These are phyloP conservation scores for Paragyromitra xinjiangensis DNA, from an alignment of 495 filamentous ascomycete genomes.

Conservation along the genomic window DNA sequence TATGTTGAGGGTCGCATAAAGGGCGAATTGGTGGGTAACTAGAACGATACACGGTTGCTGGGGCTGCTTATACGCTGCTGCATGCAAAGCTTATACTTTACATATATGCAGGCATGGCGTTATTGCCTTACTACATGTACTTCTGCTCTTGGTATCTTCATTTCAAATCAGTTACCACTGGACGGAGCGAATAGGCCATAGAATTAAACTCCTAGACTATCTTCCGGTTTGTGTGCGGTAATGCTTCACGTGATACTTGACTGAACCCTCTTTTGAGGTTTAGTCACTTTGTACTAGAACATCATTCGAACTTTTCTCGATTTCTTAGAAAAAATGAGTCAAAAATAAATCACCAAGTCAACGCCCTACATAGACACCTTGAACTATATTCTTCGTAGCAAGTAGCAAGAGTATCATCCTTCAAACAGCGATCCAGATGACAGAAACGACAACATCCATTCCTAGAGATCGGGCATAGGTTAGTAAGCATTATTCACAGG, in stretches of 20 bases:
- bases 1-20: neutral
- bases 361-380: slow-evolving; percentile 24
- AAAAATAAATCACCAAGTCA: slow-evolving; percentile 31
- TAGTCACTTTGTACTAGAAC: neutral
- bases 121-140: neutral
- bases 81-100: neutral
- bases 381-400: slow-evolving; percentile 8
- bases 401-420: slow-evolving; percentile 14
- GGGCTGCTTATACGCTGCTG: neutral
- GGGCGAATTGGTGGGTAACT: neutral
- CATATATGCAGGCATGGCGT: neutral
- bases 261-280: neutral
- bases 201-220: neutral
- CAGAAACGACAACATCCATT: slow-evolving; percentile 87
- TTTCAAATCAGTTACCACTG: neutral
- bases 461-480: slow-evolving; percentile 65
- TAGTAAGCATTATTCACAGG: neutral
- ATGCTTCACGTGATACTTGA: neutral
- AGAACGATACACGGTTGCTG: neutral
- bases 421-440: slow-evolving; percentile 83
- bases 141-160: neutral
- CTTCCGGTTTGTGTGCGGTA: neutral
- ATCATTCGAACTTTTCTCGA: neutral
- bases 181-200: neutral
- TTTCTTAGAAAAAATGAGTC: neutral